Percentiles rank a stretch among this genome's conserved stretches.
Evolutionary conservation across 257 asterid genomes (phyloP).

Genomic region (Prunella vulgaris): DNA sequence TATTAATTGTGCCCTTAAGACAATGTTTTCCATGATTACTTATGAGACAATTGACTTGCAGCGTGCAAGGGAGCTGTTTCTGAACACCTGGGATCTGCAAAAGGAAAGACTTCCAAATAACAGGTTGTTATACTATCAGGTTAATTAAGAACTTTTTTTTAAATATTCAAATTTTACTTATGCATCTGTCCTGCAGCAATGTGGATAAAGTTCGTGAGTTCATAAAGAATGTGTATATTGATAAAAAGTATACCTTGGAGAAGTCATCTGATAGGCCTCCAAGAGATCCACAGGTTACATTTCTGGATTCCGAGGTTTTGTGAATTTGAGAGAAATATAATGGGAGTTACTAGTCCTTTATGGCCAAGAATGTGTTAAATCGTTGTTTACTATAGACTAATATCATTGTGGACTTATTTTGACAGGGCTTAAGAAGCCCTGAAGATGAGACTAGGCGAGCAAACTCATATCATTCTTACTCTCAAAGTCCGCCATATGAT

Average conservation of each 20-base stretch:
- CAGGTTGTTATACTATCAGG: constrained; percentile 45
- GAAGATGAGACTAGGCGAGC: constrained; percentile 85
- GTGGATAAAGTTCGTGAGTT: constrained; percentile 76
- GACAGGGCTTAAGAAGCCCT: constrained; percentile 58
- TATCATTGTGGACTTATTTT: constrained; percentile 26
- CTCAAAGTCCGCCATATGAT: constrained; percentile 99
- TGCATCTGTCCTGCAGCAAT: constrained; percentile 56
- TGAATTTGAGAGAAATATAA: constrained; percentile 15
- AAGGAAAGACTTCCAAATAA: constrained; percentile 68
- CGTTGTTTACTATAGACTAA: constrained; percentile 23
- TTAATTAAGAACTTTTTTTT: constrained; percentile 3
- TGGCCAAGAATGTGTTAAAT: not conserved
- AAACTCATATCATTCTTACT: constrained; percentile 93
- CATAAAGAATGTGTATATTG: constrained; percentile 66
- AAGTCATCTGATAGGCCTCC: constrained; percentile 71
- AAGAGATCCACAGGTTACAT: constrained; percentile 69
- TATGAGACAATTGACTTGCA: constrained; percentile 31
- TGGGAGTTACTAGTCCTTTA: constrained; percentile 8
- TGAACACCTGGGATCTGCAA: constrained; percentile 73
- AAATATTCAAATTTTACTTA: not conserved
- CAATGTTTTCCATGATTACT: constrained; percentile 13
- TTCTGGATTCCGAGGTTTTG: constrained; percentile 11
- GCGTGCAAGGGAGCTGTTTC: constrained; percentile 87
- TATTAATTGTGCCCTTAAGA: not conserved
- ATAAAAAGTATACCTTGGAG: constrained; percentile 50